Conservation (phyloP, 1,284 basidiomycete species). For the Puccinia horiana region DNA sequence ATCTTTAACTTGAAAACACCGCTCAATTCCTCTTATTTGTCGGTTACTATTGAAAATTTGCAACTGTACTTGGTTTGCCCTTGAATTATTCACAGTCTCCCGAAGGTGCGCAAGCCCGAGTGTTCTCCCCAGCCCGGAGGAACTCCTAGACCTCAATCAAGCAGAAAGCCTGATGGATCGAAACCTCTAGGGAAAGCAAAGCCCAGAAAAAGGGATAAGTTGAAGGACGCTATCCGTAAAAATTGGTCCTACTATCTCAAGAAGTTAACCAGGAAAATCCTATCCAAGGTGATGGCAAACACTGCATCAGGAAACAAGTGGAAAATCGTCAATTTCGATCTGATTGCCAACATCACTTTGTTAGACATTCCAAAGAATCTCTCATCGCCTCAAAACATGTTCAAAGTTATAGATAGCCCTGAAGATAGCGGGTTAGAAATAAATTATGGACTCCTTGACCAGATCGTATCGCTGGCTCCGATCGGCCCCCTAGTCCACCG, state of each 20-base stretch:
- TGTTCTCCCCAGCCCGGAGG: neutral
- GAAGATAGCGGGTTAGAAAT: neutral
- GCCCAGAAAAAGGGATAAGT: constrained; percentile 1
- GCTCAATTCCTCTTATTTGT: neutral
- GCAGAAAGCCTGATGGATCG: neutral
- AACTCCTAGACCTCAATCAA: neutral
- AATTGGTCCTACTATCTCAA: constrained; percentile 23
- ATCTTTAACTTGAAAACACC: neutral
- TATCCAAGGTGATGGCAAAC: constrained; percentile 15
- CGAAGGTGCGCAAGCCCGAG: neutral
- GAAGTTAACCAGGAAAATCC: neutral
- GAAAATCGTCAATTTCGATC: constrained; percentile 22
- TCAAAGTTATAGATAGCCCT: neutral
- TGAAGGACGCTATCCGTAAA: neutral
- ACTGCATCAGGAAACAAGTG: constrained; percentile 27
- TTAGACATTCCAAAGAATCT: neutral
- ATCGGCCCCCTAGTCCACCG: constrained; percentile 29
- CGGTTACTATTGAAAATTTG: neutral
- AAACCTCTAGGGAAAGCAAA: neutral
- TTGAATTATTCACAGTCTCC: neutral
- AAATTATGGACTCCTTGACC: neutral
- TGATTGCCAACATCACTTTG: constrained; percentile 12
- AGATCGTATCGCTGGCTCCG: constrained; percentile 28
- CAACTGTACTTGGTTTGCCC: neutral
- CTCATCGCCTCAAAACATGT: neutral